phyloP scores from a whole-genome alignment of 495 filamentous ascomycete genomes.

The Evernia prunastri region DNA sequence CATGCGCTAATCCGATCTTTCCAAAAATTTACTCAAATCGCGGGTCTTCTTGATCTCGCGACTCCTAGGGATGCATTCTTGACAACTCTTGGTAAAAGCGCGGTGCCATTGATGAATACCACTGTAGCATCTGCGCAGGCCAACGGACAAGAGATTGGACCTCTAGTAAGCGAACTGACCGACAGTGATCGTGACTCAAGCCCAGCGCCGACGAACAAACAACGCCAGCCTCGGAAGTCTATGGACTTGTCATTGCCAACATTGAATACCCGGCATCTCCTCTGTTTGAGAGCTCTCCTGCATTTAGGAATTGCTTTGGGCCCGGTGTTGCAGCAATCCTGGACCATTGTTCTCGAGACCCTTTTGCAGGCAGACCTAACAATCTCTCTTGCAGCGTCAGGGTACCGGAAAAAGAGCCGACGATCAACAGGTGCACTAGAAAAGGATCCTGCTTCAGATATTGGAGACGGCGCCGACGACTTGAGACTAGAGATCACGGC shows the following conservation, averaged over 20 bases:
- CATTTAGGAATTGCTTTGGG: conserved; percentile 94
- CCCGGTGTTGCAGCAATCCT: conserved; percentile 70
- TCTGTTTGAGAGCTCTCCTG: conserved; percentile 82
- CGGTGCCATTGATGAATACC: conserved; percentile 59
- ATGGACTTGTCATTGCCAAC: conserved; percentile 33
- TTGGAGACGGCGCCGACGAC: conserved; percentile 42
- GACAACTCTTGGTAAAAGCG: conserved; percentile 86
- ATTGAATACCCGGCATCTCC: conserved; percentile 79
- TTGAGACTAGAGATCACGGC: conserved; percentile 74
- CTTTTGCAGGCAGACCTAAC: conserved; percentile 86
- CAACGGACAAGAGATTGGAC: conserved; percentile 46
- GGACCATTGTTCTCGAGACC: conserved; percentile 86
- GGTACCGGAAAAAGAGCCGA: conserved; percentile 27
- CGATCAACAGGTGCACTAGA: conserved; percentile 13
- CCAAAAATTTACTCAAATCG: conserved; percentile 92
- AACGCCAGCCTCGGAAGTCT: conserved; percentile 34
- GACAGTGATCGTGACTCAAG: conserved; percentile 33
- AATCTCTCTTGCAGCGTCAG: conserved; percentile 50
- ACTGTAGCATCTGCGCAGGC: background rate
- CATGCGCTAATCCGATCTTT: conserved; percentile 88
- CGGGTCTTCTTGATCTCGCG: conserved; percentile 72
- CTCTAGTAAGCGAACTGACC: background rate
- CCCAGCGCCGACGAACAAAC: conserved; percentile 35
- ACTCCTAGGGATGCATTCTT: conserved; percentile 92
- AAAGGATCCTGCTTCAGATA: conserved; percentile 11